Evolutionary conservation across 2,329 filamentous ascomycete species (phyloP).

Genomic region (Fusarium sp.): DNA sequence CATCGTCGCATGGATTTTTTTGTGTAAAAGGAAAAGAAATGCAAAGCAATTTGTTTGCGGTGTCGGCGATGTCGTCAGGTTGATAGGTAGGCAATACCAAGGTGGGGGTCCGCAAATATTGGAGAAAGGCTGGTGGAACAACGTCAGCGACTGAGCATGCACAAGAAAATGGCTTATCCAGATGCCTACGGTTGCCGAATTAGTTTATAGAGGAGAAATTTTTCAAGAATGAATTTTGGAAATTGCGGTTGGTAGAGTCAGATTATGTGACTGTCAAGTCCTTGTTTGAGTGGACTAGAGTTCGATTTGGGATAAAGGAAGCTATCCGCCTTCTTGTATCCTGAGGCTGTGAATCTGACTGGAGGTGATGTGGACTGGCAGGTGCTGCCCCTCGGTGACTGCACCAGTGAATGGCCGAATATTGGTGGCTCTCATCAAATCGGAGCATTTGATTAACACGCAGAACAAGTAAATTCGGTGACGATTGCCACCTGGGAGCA

Average conservation of each 20-base stretch:
- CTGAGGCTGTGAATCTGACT: constrained; percentile 41
- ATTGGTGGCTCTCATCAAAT: not conserved
- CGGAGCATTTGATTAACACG: constrained; percentile 4
- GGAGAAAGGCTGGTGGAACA: constrained; percentile 44
- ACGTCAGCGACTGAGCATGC: constrained; percentile 35
- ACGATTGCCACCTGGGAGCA: constrained; percentile 2
- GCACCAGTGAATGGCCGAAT: constrained; percentile 27
- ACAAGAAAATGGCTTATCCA: constrained; percentile 3
- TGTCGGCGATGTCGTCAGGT: constrained; percentile 47
- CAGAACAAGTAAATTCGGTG: not conserved
- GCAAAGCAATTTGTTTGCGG: constrained; percentile 25
- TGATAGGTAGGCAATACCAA: constrained; percentile 29
- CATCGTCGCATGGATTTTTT: constrained; percentile 45
- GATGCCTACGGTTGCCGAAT: constrained; percentile 1
- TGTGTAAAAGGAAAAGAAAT: constrained; percentile 13
- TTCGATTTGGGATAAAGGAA: not conserved
- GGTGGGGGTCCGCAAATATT: constrained; percentile 39
- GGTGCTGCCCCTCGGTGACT: constrained; percentile 43
- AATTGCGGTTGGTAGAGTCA: constrained; percentile 10
- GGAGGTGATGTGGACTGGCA: constrained; percentile 16
- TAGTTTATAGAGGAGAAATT: not conserved
- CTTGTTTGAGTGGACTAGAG: not conserved
- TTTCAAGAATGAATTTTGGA: constrained; percentile 5
- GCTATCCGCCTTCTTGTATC: constrained; percentile 34
- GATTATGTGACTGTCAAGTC: constrained; percentile 10